Conservation (phyloP, 805 yeast genomes). For the Lipomyces kockii region DNA sequence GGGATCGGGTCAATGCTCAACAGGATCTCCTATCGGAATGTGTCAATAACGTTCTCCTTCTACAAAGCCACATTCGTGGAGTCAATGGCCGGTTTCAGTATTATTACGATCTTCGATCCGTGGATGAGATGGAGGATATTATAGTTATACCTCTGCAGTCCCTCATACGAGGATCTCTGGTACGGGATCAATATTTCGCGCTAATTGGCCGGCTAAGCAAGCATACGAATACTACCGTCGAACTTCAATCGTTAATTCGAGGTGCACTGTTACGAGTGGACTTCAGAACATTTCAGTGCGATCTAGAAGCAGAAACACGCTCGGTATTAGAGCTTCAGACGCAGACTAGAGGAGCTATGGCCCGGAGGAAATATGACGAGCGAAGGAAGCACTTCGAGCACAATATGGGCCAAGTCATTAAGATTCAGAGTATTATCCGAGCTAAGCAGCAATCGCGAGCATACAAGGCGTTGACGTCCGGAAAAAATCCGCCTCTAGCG, state of each 20-base stretch:
- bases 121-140: conserved; percentile 30
- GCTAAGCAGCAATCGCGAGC: conserved; percentile 71
- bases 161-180: conserved; percentile 54
- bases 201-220: conserved; percentile 25
- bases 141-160: conserved; percentile 40
- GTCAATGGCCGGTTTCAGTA: conserved; percentile 28
- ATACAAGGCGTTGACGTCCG: conserved; percentile 69
- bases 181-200: conserved; percentile 32
- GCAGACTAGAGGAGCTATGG: conserved; percentile 43
- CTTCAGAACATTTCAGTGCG: conserved; percentile 43
- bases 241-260: conserved; percentile 47
- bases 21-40: conserved; percentile 34
- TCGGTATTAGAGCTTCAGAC: conserved; percentile 46
- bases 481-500: conserved; percentile 75
- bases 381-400: conserved; percentile 55
- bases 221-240: conserved; percentile 36
- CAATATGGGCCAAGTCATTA: conserved; percentile 64
- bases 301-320: conserved; percentile 44
- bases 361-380: conserved; percentile 38
- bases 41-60: conserved; percentile 22
- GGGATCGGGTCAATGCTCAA: conserved; percentile 30
- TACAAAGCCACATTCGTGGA: conserved; percentile 45
- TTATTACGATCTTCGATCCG: conserved; percentile 22
- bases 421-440: conserved; percentile 74
- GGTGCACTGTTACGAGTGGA: conserved; percentile 47